Conservation (phyloP, 805 yeast genomes). For the Hanseniaspora jakobsenii region DNA sequence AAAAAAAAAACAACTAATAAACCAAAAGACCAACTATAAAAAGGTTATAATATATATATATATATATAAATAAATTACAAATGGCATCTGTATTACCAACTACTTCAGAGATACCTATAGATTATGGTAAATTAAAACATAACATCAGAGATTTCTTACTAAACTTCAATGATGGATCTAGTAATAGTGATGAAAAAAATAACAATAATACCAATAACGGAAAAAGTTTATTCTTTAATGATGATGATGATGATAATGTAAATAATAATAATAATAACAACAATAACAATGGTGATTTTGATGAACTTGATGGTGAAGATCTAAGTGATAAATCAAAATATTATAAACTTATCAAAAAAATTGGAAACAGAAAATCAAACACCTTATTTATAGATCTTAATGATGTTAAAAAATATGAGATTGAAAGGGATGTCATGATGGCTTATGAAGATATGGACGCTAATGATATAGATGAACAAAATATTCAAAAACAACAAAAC, state of each 20-base stretch:
- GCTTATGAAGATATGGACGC: constrained; percentile 24
- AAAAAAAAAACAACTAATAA: background rate
- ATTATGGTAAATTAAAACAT: constrained; percentile 53
- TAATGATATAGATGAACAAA: constrained; percentile 21
- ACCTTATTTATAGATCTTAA: constrained; percentile 68
- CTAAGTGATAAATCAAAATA: constrained; percentile 45
- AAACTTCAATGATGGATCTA: constrained; percentile 41
- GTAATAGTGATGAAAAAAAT: background rate
- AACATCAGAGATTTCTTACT: constrained; percentile 53
- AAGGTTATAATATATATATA: background rate
- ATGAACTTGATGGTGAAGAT: constrained; percentile 31
- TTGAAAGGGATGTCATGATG: constrained; percentile 29
- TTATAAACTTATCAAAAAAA: constrained; percentile 55
- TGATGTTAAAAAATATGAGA: constrained; percentile 65
- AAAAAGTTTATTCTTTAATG: constrained; percentile 16
- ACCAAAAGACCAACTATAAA: background rate
- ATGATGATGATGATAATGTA: constrained; percentile 25
- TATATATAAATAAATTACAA: background rate
- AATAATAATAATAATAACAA: too few species aligned
- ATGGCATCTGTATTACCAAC: constrained; percentile 38
- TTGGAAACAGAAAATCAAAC: constrained; percentile 71
- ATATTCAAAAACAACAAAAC: background rate
- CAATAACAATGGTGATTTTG: constrained; percentile 25
- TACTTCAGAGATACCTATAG: constrained; percentile 50
- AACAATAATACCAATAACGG: constrained; percentile 18